Evolutionary conservation across 2,329 filamentous ascomycete species (phyloP), one percentile per base, ranked within the genome.

Genomic region (Xenoacremonium recifei): DNA sequence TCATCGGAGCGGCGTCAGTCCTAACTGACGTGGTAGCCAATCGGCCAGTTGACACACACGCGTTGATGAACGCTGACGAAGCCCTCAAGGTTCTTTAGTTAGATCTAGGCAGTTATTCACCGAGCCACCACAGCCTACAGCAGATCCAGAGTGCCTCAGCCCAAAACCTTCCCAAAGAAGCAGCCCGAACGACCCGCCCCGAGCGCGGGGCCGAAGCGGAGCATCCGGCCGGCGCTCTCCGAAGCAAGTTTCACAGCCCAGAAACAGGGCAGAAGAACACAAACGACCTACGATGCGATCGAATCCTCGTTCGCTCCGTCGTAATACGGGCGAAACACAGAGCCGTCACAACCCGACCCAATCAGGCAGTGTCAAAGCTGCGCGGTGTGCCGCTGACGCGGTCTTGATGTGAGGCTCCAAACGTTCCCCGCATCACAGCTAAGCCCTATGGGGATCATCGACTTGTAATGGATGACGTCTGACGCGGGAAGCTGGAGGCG

Each of bases 21-120:
- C 48, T 82, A 42, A 81, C 77, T 0, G 79, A 79, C 0, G 79
- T 82, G 36, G 77, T 76, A 5, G 78, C 77, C 0, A 82, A 82
- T 41, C 65, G 64, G 44, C 80, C 77, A 1, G 78, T 82, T 17
- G 70, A 70, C 0, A 81, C 75, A 1, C 77, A 77, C 0, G 71
- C 79, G 45, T 72, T 76, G 1, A 71, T 83, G 1, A 72, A 71
- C 25, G 75, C 82, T 0, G 73, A 79, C 37, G 77, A 81, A 39
- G 65, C 75, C 4, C 37, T 76, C 27, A 15, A 42, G n/a, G 42
- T 57, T 3, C 49, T 47, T 1, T 36, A 43, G 17, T 18, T 3
- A 29, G 35, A 17, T 27, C 23, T 27, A 9, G 23, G 13, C 23
- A 13, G 23, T 27, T 27, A 27, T 27, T n/a, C n/a, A n/a, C n/a